A percentile compares a stretch with the other conserved stretches of the same genome.
Conservation (phyloP, 2,329 filamentous ascomycete species). For the Graphilbum sp. region DNA sequence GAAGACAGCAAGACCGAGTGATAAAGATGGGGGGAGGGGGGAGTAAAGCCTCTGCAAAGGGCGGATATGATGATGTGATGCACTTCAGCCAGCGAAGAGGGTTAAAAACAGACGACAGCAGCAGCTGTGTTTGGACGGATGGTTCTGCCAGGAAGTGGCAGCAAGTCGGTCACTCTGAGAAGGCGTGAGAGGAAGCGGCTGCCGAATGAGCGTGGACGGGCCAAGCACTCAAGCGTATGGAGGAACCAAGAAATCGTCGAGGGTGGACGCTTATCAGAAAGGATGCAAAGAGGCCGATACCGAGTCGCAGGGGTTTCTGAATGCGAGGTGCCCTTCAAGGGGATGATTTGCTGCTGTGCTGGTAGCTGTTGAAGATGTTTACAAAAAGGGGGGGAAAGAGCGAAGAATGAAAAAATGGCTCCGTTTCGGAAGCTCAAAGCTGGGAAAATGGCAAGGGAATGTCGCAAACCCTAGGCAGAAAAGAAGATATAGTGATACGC, state of each 20-base stretch:
- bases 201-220: no score
- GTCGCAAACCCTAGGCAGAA: slow-evolving; percentile 13
- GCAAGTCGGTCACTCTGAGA: no score
- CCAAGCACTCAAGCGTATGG: no score
- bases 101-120: background rate
- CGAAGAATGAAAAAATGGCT: slow-evolving; percentile 3
- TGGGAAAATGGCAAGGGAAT: slow-evolving; percentile 20
- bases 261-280: slow-evolving; percentile 17
- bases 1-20: background rate
- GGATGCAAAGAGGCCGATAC: slow-evolving; percentile 1
- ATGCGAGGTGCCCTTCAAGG: slow-evolving; percentile 9
- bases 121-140: no score
- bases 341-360: background rate
- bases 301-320: slow-evolving; percentile 16
- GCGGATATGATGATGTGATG: background rate
- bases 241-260: slow-evolving; percentile 9
- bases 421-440: slow-evolving; percentile 1
- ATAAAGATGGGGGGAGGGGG: background rate
- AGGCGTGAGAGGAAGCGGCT: no score
- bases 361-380: background rate
- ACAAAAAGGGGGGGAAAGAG: slow-evolving; percentile 12
- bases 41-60: background rate
- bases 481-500: slow-evolving; percentile 1
- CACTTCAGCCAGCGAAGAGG: background rate
- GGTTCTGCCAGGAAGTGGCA: no score